Percentiles rank a stretch among this genome's conserved stretches.
phyloP scores from a whole-genome alignment of 1,284 basidiomycete species.

The Chalciporus sp. region DNA sequence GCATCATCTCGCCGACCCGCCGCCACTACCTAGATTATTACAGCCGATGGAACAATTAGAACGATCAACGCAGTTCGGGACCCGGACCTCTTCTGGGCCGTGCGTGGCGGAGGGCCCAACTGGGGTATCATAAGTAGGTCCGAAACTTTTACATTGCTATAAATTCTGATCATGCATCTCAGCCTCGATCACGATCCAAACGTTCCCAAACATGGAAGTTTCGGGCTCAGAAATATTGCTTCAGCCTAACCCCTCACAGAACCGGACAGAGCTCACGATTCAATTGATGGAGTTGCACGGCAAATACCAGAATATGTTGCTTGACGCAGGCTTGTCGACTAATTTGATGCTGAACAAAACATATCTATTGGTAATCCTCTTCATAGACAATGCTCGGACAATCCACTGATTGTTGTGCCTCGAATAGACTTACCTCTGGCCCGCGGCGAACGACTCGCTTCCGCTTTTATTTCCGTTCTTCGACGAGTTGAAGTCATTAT shows the following conservation, averaged over 20 bases:
- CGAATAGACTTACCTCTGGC: constrained; percentile 4
- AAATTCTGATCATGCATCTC: not conserved
- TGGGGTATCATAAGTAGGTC: too few species aligned
- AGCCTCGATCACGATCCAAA: constrained; percentile 6
- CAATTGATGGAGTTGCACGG: constrained; percentile 1
- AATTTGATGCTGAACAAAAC: not conserved
- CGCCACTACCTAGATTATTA: too few species aligned
- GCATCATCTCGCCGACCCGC: too few species aligned
- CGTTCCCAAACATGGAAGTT: not conserved
- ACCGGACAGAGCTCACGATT: constrained; percentile 2
- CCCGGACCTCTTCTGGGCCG: too few species aligned
- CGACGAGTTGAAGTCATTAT: not conserved
- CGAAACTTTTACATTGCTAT: too few species aligned
- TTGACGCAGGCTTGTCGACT: not conserved
- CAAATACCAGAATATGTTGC: constrained; percentile 1
- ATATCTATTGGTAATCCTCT: constrained; percentile 1
- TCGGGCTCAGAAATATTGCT: not conserved
- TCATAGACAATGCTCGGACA: not conserved
- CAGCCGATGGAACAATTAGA: too few species aligned
- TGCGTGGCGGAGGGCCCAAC: too few species aligned
- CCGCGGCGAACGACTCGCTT: not conserved
- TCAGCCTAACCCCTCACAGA: constrained; percentile 1
- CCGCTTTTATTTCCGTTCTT: constrained; percentile 4
- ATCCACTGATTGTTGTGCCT: not conserved
- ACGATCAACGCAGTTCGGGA: too few species aligned